These are phyloP conservation scores for Pseudocercospora crystallina DNA, from an alignment of 2,329 filamentous ascomycete genomes.

Conservation along the genomic window DNA sequence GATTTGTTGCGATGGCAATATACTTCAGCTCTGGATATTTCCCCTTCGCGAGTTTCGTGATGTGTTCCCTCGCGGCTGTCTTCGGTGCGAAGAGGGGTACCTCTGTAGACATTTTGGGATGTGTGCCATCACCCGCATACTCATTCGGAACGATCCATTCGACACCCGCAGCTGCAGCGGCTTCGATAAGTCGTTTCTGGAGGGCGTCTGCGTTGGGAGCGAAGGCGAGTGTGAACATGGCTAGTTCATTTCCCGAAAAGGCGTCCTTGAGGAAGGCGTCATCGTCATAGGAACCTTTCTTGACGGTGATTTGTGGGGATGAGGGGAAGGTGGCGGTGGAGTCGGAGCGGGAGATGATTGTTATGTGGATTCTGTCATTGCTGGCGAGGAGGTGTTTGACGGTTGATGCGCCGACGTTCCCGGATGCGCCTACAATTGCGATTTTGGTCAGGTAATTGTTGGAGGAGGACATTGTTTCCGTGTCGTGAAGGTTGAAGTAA, in stretches of 20 bases:
- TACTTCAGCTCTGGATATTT: too few species aligned
- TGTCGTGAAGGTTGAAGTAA: too few species aligned
- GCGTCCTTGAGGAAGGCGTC: slow-evolving; percentile 20
- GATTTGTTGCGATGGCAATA: too few species aligned
- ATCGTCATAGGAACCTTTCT: slow-evolving; percentile 30
- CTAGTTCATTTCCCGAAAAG: slow-evolving; percentile 32
- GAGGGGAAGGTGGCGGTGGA: slow-evolving; percentile 40
- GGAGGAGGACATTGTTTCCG: not conserved
- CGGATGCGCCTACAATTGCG: slow-evolving; percentile 27
- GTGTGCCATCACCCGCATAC: too few species aligned
- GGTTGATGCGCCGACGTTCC: slow-evolving; percentile 35
- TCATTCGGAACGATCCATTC: slow-evolving; percentile 26
- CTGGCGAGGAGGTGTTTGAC: slow-evolving; percentile 34
- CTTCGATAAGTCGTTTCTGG: slow-evolving; percentile 21
- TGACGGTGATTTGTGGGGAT: slow-evolving; percentile 30
- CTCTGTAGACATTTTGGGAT: too few species aligned
- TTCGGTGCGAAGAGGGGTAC: too few species aligned
- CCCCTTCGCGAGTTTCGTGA: too few species aligned
- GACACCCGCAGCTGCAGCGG: slow-evolving; percentile 29
- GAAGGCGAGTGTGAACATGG: slow-evolving; percentile 34
- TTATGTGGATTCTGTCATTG: slow-evolving; percentile 33
- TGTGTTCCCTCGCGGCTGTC: too few species aligned
- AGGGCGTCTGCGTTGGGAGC: slow-evolving; percentile 9
- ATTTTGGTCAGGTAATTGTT: not conserved
- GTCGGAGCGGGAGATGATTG: slow-evolving; percentile 38